phyloP scores from a whole-genome alignment of 345 rosid genomes.

The Carallia pectinifolia region DNA sequence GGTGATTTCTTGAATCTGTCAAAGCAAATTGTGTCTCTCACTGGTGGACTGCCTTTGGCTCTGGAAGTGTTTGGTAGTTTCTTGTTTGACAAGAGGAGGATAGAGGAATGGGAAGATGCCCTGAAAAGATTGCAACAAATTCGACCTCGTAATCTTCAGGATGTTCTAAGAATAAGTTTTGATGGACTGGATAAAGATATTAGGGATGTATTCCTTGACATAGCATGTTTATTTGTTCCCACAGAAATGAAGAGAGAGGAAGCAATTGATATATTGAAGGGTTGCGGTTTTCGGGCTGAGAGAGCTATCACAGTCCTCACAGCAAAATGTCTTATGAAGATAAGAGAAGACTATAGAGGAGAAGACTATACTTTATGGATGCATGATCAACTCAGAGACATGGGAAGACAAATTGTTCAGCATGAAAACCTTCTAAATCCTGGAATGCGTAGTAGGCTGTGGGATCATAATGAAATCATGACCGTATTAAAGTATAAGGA shows the following conservation, averaged over 20 bases:
- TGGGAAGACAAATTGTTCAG: conserved; percentile 63
- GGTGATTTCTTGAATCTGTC: conserved; percentile 25
- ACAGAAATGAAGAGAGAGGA: conserved; percentile 45
- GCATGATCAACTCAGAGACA: conserved; percentile 79
- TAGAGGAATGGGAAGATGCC: conserved; percentile 51
- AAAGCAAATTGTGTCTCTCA: conserved; percentile 38
- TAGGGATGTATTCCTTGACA: conserved; percentile 57
- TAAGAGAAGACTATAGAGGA: conserved; percentile 8
- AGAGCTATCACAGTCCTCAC: conserved; percentile 42
- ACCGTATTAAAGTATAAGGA: conserved; percentile 32
- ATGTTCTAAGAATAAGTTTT: conserved; percentile 50
- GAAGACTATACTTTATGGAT: conserved; percentile 40
- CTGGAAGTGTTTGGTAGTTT: conserved; percentile 71
- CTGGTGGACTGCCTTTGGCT: conserved; percentile 62
- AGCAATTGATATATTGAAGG: conserved; percentile 46
- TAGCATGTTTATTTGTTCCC: conserved; percentile 58
- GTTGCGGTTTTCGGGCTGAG: conserved; percentile 55
- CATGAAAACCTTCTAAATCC: conserved; percentile 26
- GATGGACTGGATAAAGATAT: conserved; percentile 45
- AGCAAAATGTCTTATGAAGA: conserved; percentile 56
- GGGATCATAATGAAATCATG: conserved; percentile 51
- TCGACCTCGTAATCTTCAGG: conserved; percentile 39
- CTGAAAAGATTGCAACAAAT: conserved; percentile 34
- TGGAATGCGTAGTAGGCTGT: conserved; percentile 56
- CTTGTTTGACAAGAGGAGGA: conserved; percentile 45